Percentiles rank a stretch among this genome's conserved stretches.
These are phyloP conservation scores for Hypomyces rosellus DNA, from an alignment of 2,329 filamentous ascomycete species.

Conservation along the genomic window DNA sequence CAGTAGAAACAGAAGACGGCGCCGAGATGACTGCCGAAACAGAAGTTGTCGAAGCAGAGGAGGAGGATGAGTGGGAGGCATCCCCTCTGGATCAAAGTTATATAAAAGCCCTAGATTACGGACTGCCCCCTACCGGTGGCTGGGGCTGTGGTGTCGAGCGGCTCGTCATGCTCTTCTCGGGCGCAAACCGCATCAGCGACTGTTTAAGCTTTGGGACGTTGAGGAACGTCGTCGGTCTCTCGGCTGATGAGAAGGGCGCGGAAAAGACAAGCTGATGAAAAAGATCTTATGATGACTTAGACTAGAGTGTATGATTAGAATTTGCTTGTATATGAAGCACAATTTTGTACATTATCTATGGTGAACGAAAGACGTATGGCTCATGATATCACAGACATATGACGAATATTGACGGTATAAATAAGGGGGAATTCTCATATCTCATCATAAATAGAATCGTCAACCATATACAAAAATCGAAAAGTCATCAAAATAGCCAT, in stretches of 20 bases:
- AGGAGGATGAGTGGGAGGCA: slow-evolving; percentile 39
- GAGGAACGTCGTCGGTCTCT: slow-evolving; percentile 56
- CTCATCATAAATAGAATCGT: too few species aligned
- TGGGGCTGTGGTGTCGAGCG: slow-evolving; percentile 95
- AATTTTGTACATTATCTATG: too few species aligned
- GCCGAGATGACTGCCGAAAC: slow-evolving; percentile 10
- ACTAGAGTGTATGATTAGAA: slow-evolving; percentile 3
- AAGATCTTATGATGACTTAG: background rate
- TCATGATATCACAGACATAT: too few species aligned
- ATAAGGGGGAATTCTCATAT: too few species aligned
- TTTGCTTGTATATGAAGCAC: background rate
- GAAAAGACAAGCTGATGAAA: slow-evolving; percentile 13
- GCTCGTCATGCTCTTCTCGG: slow-evolving; percentile 84
- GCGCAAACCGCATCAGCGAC: slow-evolving; percentile 72
- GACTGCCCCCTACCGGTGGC: slow-evolving; percentile 88
- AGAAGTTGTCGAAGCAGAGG: slow-evolving; percentile 11
- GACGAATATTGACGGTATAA: too few species aligned
- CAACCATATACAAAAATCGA: too few species aligned
- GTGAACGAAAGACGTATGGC: too few species aligned
- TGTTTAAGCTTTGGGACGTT: slow-evolving; percentile 84
- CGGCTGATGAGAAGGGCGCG: slow-evolving; percentile 26
- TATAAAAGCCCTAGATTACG: slow-evolving; percentile 76
- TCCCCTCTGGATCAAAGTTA: slow-evolving; percentile 69
- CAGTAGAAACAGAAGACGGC: slow-evolving; percentile 28
- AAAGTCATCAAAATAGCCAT: too few species aligned